Base-by-base conservation (phyloP, 2,329 filamentous ascomycete genomes). In the Nigrospora oryzae region DNA sequence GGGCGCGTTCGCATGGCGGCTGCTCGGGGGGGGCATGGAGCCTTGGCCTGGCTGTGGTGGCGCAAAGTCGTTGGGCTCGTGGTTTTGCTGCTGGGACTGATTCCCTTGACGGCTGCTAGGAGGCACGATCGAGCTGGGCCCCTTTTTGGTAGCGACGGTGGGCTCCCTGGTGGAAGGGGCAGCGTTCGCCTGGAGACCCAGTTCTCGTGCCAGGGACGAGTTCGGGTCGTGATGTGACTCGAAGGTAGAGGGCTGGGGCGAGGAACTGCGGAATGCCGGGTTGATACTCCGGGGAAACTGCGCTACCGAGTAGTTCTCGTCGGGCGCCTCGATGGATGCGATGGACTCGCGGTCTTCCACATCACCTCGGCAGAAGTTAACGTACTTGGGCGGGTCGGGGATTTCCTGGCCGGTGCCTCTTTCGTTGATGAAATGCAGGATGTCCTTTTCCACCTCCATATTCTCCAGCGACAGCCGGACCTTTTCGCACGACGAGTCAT, bases 371-470 rank as follows among this genome's bases (percentile, higher is more conserved):
- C 89, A 94, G 64, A 97, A 98, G 70, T 98, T 96, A 79, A 98
- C 96, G 64, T 96, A 98, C 64, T 89, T 96, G 37, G 93, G 93
- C 19, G 93, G 81, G 63, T 96, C 93, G 2, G 93, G 94, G 39
- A 98, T 98, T 63, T 98, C 94, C 64, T 97, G 91, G 5, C 93
- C 90, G 3, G 93, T 98, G 17, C 91, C 91, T 51, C 70, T 79
- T 40, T 95, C 89, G 50, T 77, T 84, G 67, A 98, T 98, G 69
- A 98, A 98, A 50, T 67, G 71, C 17, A 81, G 69, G 50, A 98
- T 96, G 62, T 98, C 94, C 63, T 91, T 95, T 63, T 96, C 90
- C 2, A 98, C 93, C 56, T 98, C 93, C 68, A 94, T 95, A 58
- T 87, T 86, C 67, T 98, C 94, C 3, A 98, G 74, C 0, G 91